Evolutionary conservation across 345 rosid genomes (phyloP), one percentile per base, ranked within the genome.

Genomic region (Brassica carinata): DNA sequence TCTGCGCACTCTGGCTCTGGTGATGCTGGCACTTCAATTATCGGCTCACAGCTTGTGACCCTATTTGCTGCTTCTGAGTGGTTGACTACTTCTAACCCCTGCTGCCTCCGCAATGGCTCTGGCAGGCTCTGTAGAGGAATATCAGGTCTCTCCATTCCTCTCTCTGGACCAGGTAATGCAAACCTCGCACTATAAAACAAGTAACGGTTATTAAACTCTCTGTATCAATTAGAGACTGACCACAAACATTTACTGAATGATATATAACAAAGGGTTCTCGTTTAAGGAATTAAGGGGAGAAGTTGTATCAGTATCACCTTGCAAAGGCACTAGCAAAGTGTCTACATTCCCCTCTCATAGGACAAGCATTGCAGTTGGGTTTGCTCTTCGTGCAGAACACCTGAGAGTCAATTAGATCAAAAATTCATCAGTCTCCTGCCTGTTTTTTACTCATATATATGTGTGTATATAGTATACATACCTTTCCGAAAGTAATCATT

Each of bases 401-500:
- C 99, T 96, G 38, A 77, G 63, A 58, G 29, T 67, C 74, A 81
- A 34, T 68, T 33, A 61, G 67, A 73, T 78, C 71, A 64, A 19
- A 72, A 64, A 67, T 45, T 72, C 57, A 29, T 61, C 57, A 74
- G 58, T 30, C 17, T 71, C 69, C 31, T 70, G 10, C 63, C 27
- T 27, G 18, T 55, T 38, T 33, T 27, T 0, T 15, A 57, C 10
- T 6, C 45, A 11, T 10, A 66, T n/a, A 59, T 55, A 40, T 26
- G 8, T 59, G 34, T 59, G 3, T 30, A 59, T 27, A 51, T 26
- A 19, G 23, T 33, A 53, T 15, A 36, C 55, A 15, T 75, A 93
- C 99, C 99, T 96, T 96, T 86, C 99, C 99, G 81, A 96, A 96
- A 72, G 99, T 96, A 73, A 93, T 96, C 98, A 96, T 82, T 85